Evolutionary conservation across 495 filamentous ascomycete genomes (phyloP).

Genomic region (Xylaria palmicola): DNA sequence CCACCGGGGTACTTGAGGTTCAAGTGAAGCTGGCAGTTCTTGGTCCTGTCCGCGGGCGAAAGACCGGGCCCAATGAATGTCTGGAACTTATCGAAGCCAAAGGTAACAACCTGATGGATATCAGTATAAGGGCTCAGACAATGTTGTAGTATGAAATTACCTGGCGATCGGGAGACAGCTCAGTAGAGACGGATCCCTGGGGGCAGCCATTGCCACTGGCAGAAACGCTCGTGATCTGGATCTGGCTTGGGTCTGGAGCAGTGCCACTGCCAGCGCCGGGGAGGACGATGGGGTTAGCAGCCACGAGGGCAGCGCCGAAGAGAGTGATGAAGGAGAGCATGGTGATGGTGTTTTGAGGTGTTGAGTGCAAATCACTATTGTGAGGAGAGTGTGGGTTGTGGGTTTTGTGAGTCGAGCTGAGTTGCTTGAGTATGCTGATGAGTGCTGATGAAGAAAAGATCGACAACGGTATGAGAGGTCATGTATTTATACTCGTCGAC

Average conservation of each 20-base stretch:
- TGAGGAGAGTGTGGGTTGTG: slow-evolving; percentile 9
- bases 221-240: slow-evolving; percentile 54
- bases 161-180: slow-evolving; percentile 51
- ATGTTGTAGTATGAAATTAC: slow-evolving; percentile 26
- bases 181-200: slow-evolving; percentile 48
- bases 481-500: slow-evolving; percentile 34
- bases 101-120: slow-evolving; percentile 50
- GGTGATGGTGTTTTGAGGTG: slow-evolving; percentile 24
- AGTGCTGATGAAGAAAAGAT: slow-evolving; percentile 27
- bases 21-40: slow-evolving; percentile 62
- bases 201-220: slow-evolving; percentile 61
- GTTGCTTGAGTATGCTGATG: slow-evolving; percentile 27
- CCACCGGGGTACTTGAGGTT: slow-evolving; percentile 58
- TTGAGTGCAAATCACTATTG: slow-evolving; percentile 5
- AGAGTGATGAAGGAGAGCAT: slow-evolving; percentile 49
- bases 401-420: slow-evolving; percentile 9
- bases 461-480: slow-evolving; percentile 27
- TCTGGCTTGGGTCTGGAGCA: slow-evolving; percentile 38
- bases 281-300: slow-evolving; percentile 40
- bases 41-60: slow-evolving; percentile 39
- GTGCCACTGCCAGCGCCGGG: slow-evolving; percentile 33
- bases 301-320: slow-evolving; percentile 46
- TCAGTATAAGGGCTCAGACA: slow-evolving; percentile 19
- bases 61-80: slow-evolving; percentile 54
- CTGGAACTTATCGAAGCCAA: slow-evolving; percentile 57